Percentiles rank a stretch among this genome's conserved stretches.
Conservation (phyloP, 345 rosid species). For the Acer campestre region DNA sequence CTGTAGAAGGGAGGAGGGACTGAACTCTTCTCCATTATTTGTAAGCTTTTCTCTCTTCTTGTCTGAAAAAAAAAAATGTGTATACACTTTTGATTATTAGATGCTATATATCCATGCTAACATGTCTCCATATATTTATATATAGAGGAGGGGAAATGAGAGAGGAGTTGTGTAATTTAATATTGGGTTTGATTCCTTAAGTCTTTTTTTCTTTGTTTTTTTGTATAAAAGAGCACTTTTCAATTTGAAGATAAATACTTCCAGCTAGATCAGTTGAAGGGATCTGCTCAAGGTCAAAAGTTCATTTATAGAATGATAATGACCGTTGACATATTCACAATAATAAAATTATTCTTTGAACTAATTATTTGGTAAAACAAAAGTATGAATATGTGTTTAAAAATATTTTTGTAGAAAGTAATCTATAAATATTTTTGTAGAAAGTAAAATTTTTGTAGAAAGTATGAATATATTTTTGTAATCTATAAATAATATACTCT, state of each 20-base stretch:
- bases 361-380: no score
- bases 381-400: no score
- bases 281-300: constrained; percentile 5
- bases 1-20: constrained; percentile 16
- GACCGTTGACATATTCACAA: not conserved
- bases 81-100: not conserved
- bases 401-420: no score
- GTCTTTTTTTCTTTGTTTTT: not conserved
- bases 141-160: not conserved
- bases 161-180: not conserved
- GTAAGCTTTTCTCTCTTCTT: not conserved
- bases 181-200: not conserved
- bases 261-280: no score
- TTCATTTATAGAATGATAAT: not conserved
- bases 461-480: no score
- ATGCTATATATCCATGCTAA: not conserved
- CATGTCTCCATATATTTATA: not conserved
- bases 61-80: not conserved
- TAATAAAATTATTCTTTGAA: no score
- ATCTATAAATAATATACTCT: no score
- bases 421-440: no score
- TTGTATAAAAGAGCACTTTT: constrained; percentile 2
- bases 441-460: no score
- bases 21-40: constrained; percentile 31
- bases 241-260: constrained; percentile 3